These are phyloP conservation scores for Ceratocystis destructans DNA, from an alignment of 2,329 filamentous ascomycete species.

Conservation along the genomic window DNA sequence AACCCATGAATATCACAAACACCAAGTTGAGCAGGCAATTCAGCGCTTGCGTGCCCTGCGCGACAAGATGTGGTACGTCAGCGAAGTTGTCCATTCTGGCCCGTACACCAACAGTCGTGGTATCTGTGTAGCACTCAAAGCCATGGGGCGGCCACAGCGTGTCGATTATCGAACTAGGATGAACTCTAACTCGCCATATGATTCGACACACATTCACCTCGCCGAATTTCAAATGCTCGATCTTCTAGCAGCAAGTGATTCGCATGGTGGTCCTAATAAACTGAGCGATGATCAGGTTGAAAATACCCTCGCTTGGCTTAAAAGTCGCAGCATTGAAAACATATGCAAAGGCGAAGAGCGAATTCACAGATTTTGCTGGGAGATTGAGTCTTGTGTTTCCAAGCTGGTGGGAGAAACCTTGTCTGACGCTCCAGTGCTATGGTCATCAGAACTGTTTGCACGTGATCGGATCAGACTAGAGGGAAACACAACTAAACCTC, in stretches of 20 bases:
- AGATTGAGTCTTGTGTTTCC: constrained; percentile 73
- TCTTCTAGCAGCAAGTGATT: constrained; percentile 65
- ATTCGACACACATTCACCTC: constrained; percentile 57
- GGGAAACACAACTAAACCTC: constrained; percentile 24
- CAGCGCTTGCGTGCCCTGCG: constrained; percentile 58
- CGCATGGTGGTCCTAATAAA: constrained; percentile 85
- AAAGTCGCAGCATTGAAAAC: constrained; percentile 70
- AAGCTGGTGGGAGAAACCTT: constrained; percentile 76
- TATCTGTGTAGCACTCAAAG: constrained; percentile 75
- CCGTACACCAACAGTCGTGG: constrained; percentile 78
- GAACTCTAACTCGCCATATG: constrained; percentile 31
- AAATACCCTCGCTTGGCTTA: constrained; percentile 69
- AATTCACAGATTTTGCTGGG: constrained; percentile 84
- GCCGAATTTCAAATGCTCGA: constrained; percentile 78
- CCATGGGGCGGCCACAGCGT: constrained; percentile 61
- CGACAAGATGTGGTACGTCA: constrained; percentile 98
- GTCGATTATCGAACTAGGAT: constrained; percentile 24
- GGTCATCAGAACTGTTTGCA: constrained; percentile 80
- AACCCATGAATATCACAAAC: constrained; percentile 64
- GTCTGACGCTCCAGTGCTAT: constrained; percentile 72
- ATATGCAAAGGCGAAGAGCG: constrained; percentile 91
- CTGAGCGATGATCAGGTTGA: constrained; percentile 91
- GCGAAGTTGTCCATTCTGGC: constrained; percentile 79
- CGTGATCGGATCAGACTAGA: constrained; percentile 56
- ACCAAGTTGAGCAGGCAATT: constrained; percentile 61